These are phyloP conservation scores for Crithidia brevicula DNA, from an alignment of 208 protist genomes.

Conservation along the genomic window DNA sequence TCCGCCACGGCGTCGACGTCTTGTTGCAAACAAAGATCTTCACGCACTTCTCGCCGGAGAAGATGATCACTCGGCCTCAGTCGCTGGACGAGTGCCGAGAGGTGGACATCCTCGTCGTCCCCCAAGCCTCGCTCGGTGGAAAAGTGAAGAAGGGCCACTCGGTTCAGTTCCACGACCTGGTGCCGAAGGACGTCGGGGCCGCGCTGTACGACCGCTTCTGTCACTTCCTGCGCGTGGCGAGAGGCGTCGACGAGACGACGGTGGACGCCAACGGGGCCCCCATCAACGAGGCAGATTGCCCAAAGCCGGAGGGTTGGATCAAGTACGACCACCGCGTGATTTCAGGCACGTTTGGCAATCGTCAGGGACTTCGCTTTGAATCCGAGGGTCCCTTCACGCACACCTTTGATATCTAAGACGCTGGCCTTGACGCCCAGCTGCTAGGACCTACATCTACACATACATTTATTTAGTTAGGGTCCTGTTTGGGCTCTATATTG, in stretches of 20 bases:
- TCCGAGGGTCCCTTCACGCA: slow-evolving; percentile 87
- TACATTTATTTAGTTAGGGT: too few relatives aligned
- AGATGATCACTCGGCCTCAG: slow-evolving; percentile 49
- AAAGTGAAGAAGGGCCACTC: slow-evolving; percentile 82
- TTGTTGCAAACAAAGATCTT: slow-evolving; percentile 81
- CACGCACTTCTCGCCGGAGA: slow-evolving; percentile 57
- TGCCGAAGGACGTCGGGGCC: slow-evolving; percentile 59
- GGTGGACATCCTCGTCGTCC: slow-evolving; percentile 83
- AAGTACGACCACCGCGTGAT: slow-evolving; percentile 61
- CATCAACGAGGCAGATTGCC: slow-evolving; percentile 13
- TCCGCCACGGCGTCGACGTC: slow-evolving; percentile 49
- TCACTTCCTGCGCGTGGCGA: slow-evolving; percentile 51
- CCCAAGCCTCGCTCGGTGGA: slow-evolving; percentile 87
- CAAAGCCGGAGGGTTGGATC: slow-evolving; percentile 36
- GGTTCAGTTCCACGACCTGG: slow-evolving; percentile 81
- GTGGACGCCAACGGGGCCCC: slow-evolving; percentile 63
- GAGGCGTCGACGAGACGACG: slow-evolving; percentile 44
- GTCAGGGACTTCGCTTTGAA: slow-evolving; percentile 74
- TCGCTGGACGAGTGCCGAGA: slow-evolving; percentile 49
- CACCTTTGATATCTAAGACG: slow-evolving; percentile 68
- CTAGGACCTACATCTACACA: too few relatives aligned
- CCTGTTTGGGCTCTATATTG: too few relatives aligned
- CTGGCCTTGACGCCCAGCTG: too few relatives aligned
- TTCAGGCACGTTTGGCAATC: slow-evolving; percentile 85
- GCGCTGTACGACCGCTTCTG: slow-evolving; percentile 70